Evolutionary conservation across 768 basidiomycete genomes (phyloP).

Genomic region (Hebeloma cylindrosporum): DNA sequence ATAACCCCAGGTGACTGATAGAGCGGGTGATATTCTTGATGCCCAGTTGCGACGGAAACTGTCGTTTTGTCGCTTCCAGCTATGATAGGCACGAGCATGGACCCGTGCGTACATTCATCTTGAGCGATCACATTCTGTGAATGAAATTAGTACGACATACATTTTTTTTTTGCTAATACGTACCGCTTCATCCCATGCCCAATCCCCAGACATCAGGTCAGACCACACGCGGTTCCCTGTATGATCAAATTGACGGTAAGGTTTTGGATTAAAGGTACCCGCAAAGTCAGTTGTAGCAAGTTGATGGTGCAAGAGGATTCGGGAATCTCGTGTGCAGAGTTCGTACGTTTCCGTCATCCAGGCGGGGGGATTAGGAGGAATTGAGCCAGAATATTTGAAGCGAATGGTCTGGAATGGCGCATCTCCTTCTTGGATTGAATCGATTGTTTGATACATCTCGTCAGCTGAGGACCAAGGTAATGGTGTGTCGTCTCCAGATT

Average conservation of each 20-base stretch:
- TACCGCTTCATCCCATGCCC: constrained; percentile 27
- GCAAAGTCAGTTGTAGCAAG: constrained; percentile 17
- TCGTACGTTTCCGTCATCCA: constrained; percentile 26
- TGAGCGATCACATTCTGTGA: constrained; percentile 11
- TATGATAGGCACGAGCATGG: too few relatives aligned
- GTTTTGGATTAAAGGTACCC: constrained; percentile 17
- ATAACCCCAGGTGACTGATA: too few relatives aligned
- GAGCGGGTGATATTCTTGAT: too few relatives aligned
- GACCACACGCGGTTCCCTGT: constrained; percentile 21
- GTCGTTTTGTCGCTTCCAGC: too few relatives aligned
- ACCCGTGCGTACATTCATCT: constrained; percentile 14
- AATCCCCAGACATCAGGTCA: constrained; percentile 25
- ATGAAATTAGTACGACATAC: neutral
- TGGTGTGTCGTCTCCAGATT: too few relatives aligned
- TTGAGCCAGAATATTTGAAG: constrained; percentile 14
- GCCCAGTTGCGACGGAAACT: too few relatives aligned
- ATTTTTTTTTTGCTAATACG: too few relatives aligned
- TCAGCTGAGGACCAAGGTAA: too few relatives aligned
- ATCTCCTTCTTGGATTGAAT: too few relatives aligned
- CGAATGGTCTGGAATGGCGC: constrained; percentile 14
- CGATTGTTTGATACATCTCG: too few relatives aligned
- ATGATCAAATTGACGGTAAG: constrained; percentile 26
- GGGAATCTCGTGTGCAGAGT: constrained; percentile 18
- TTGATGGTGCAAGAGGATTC: constrained; percentile 18
- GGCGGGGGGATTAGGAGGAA: constrained; percentile 12